Conservation (phyloP, 75 land plant species). For the Isoetes taiwanensis region DNA sequence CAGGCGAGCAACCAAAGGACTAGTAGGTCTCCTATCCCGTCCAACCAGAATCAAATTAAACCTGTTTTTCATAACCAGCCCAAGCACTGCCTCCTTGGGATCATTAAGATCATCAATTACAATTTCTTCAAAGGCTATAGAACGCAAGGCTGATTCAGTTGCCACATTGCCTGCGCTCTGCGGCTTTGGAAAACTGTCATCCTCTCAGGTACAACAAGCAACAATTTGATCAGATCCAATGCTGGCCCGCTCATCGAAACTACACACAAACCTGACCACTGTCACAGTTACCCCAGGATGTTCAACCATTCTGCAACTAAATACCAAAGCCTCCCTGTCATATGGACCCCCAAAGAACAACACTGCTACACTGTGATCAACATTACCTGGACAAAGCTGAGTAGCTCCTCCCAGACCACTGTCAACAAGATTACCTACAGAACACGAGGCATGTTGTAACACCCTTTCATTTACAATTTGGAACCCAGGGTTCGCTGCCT, state of each 20-base stretch:
- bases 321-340: constrained; percentile 56
- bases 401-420: constrained; percentile 35
- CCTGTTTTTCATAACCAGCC: constrained; percentile 12
- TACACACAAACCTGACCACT: constrained; percentile 41
- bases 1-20: constrained; percentile 9
- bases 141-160: too few species aligned
- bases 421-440: constrained; percentile 58
- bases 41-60: constrained; percentile 50
- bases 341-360: constrained; percentile 76
- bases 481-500: neutral
- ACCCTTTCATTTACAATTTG: constrained; percentile 24
- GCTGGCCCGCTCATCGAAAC: too few species aligned
- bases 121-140: too few species aligned
- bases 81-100: constrained; percentile 12
- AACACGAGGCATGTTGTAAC: constrained; percentile 40
- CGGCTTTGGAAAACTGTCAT: too few species aligned
- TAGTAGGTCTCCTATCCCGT: constrained; percentile 19
- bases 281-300: constrained; percentile 40
- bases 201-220: too few species aligned
- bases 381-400: constrained; percentile 18
- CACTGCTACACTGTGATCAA: constrained; percentile 31
- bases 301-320: constrained; percentile 47
- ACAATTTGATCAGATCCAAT: too few species aligned
- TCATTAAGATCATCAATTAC: too few species aligned
- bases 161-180: too few species aligned